phyloP scores from a whole-genome alignment of 2,329 filamentous ascomycete genomes.

The Sporothrix protearum region DNA sequence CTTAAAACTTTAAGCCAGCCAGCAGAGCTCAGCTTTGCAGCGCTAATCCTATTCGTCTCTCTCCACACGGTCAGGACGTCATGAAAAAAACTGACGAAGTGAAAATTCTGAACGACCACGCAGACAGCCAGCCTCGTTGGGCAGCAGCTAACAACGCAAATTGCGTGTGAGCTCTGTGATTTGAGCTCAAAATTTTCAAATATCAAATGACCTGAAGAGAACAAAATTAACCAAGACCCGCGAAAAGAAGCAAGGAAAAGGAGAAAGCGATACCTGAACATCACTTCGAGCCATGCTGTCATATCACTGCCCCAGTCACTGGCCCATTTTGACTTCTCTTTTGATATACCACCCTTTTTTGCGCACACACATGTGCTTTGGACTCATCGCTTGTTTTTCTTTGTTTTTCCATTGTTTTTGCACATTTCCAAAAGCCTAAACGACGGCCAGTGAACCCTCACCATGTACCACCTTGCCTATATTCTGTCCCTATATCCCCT shows the following conservation, averaged over 20 bases:
- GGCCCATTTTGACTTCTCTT: not conserved
- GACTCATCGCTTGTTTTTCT: not conserved
- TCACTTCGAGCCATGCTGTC: not conserved
- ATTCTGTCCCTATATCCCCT: not conserved
- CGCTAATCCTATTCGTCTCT: conserved; percentile 8
- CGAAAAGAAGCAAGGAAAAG: not conserved
- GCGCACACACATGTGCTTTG: not conserved
- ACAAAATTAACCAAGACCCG: too few relatives aligned
- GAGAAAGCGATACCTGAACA: too few relatives aligned
- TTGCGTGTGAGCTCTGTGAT: not conserved
- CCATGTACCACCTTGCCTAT: not conserved
- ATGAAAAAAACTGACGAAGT: not conserved
- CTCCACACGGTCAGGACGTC: conserved; percentile 6
- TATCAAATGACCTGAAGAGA: not conserved
- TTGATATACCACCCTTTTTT: not conserved
- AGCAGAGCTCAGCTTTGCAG: not conserved
- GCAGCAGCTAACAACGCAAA: not conserved
- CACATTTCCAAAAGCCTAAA: not conserved
- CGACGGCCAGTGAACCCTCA: not conserved
- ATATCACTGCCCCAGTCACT: not conserved
- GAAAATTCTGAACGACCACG: not conserved
- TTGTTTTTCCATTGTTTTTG: too few relatives aligned
- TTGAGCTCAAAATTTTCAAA: not conserved
- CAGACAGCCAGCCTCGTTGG: not conserved
- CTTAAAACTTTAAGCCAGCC: not conserved